Evolutionary conservation across 2,329 filamentous ascomycete genomes (phyloP).

Genomic region (Pseudogymnoascus sp.): DNA sequence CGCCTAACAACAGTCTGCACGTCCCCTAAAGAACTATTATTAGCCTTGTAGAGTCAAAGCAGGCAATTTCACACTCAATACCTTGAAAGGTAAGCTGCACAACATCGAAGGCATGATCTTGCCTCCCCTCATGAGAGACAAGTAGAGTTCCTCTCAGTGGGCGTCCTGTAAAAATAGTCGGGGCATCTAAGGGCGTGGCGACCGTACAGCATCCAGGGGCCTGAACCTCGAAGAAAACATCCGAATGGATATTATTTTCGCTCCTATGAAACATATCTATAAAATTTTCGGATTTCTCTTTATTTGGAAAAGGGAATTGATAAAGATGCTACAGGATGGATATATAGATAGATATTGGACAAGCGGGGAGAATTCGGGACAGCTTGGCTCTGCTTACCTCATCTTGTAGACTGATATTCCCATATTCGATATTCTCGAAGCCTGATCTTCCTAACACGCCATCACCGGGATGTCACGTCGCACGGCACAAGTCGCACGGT

Average conservation of each 20-base stretch:
- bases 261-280: neutral
- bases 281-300: too few relatives aligned
- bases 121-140: neutral
- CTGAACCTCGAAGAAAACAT: neutral
- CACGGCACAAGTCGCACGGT: neutral
- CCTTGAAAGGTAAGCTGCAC: neutral
- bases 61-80: neutral
- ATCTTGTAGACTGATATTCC: neutral
- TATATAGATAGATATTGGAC: neutral
- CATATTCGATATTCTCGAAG: too few relatives aligned
- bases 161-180: constrained; percentile 1
- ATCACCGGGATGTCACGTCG: neutral
- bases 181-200: neutral
- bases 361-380: neutral
- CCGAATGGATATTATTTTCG: neutral
- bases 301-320: too few relatives aligned
- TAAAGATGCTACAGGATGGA: neutral
- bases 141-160: neutral
- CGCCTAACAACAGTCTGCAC: neutral
- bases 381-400: neutral
- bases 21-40: neutral
- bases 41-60: neutral
- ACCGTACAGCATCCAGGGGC: neutral
- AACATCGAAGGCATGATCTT: neutral
- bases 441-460: too few relatives aligned